Base-by-base conservation (phyloP, 257 asterid species). In the Solanum medicagineum region DNA sequence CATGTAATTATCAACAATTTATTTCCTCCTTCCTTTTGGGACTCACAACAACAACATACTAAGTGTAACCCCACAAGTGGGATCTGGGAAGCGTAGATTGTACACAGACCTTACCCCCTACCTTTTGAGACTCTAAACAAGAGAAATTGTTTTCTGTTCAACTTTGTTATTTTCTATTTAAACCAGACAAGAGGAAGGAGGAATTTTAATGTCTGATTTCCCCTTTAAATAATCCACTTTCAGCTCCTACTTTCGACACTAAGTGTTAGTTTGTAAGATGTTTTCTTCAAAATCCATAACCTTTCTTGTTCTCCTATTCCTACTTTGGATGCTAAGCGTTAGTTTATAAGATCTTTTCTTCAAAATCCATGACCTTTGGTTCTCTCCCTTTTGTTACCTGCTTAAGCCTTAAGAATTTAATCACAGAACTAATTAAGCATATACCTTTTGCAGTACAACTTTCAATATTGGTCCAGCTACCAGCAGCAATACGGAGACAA, bases 391-490 rank as follows among this genome's bases (percentile, higher is more conserved):
- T 16, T 26, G 40, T 79, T 79, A 79, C 49, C 83, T 53, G 66
- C 29, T 29, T 53, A 24, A 24, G 45, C 82, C 59, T 68, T 77
- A 24, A 24, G 45, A 77, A 24, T 77, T 77, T 77, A 51, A 77
- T 51, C 59, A 77, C 82, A 49, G 65, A 79, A 53, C 83, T 79
- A 54, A 79, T 32, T 29, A 53, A 79, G 81, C 88, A 86, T 82
- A 81, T 84, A 84, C 42, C 42, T 90, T 85, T 80, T 94, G 95
- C 97, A 97, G 98, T 80, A 88, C 92, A 66, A 83, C 91, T 85
- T 93, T 96, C 93, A 92, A 89, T 88, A 87, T 93, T 81, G 96
- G 94, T 85, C 97, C 95, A 91, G 92, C 91, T 87, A 89, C 90
- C 84, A 91, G 89, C 84, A 77, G 89, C 87, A 88, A 82, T 84